phyloP scores from a whole-genome alignment of 257 asterid species.

The Linderniella brevidens region DNA sequence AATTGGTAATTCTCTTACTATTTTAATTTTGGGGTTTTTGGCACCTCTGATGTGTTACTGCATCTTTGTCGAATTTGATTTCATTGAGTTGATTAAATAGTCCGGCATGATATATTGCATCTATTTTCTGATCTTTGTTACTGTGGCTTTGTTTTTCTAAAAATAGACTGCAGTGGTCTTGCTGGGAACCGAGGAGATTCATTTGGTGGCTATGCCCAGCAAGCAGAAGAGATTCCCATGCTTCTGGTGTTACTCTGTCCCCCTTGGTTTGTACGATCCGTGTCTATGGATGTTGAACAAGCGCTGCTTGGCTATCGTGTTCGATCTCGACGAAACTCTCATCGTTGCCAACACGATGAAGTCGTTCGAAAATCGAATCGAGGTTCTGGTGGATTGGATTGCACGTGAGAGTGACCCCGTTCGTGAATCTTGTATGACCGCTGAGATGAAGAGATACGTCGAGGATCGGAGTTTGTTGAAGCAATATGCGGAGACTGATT shows the following conservation, averaged over 20 bases:
- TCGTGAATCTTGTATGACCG: constrained; percentile 70
- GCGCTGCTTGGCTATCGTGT: constrained; percentile 81
- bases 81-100: too few species aligned
- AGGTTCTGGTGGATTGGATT: constrained; percentile 50
- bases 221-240: constrained; percentile 85
- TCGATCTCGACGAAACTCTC: constrained; percentile 93
- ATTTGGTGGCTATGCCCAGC: constrained; percentile 98
- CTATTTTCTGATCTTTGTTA: background rate
- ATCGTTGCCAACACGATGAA: constrained; percentile 98
- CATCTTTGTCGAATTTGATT: background rate
- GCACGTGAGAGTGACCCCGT: constrained; percentile 63
- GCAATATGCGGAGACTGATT: constrained; percentile 78
- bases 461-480: constrained; percentile 78
- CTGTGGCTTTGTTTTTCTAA: constrained; percentile 3
- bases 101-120: too few species aligned
- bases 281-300: constrained; percentile 72
- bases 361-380: constrained; percentile 93
- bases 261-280: constrained; percentile 51
- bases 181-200: constrained; percentile 68
- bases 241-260: constrained; percentile 89
- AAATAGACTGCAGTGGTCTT: constrained; percentile 80
- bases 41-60: background rate
- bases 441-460: constrained; percentile 79
- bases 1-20: too few species aligned
- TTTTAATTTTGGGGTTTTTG: too few species aligned